A percentile compares a stretch with the other conserved stretches of the same genome.
Evolutionary conservation across 345 rosid species (phyloP).

Genomic region (Isatis tinctoria): DNA sequence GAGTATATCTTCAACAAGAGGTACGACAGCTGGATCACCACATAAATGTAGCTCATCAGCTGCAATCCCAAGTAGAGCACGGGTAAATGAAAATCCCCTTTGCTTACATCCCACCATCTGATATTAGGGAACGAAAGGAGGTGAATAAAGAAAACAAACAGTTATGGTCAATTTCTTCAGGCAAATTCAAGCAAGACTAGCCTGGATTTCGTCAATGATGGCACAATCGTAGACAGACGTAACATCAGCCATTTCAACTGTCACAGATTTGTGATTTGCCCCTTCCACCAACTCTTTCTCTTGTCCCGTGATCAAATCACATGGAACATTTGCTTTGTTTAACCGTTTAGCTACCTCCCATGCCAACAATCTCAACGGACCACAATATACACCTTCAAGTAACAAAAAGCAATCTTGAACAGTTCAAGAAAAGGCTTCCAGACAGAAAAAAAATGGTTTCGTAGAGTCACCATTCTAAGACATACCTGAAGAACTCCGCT

Average conservation of each 20-base stretch:
- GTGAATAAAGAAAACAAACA: conserved; percentile 9
- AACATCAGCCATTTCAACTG: conserved; percentile 96
- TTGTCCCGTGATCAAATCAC: conserved; percentile 91
- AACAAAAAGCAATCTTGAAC: background rate
- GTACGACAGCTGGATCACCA: conserved; percentile 87
- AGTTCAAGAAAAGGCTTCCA: background rate
- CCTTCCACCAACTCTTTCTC: conserved; percentile 85
- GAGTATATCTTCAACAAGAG: conserved; percentile 74
- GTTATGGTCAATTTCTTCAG: background rate
- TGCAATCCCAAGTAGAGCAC: conserved; percentile 82
- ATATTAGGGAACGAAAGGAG: background rate
- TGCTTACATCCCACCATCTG: conserved; percentile 86
- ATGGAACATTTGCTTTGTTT: conserved; percentile 82
- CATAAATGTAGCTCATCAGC: conserved; percentile 92
- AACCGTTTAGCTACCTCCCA: conserved; percentile 91
- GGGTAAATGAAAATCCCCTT: conserved; percentile 88
- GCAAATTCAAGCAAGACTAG: conserved; percentile 17
- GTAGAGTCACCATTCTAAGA: background rate
- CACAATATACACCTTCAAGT: conserved; percentile 81
- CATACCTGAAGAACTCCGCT: conserved; percentile 76
- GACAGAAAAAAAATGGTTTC: background rate
- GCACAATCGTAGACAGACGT: conserved; percentile 66
- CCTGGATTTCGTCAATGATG: conserved; percentile 91
- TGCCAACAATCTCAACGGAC: conserved; percentile 91
- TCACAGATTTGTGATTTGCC: conserved; percentile 84